These are phyloP conservation scores for Cruciata laevipes DNA, from an alignment of 257 asterid genomes.

Conservation along the genomic window DNA sequence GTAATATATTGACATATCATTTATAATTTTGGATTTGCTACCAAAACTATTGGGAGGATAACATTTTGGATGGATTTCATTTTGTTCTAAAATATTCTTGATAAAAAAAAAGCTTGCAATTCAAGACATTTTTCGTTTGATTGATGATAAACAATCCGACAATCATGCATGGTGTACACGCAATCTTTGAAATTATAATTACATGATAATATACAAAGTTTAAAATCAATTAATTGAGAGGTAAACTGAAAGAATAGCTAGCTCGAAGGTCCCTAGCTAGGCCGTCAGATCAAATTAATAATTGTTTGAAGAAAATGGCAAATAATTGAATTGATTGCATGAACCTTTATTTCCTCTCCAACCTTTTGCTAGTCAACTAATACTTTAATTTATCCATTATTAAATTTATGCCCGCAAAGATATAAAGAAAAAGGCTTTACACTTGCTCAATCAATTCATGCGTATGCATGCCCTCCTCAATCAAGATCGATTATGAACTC, in stretches of 20 bases:
- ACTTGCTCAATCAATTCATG: background rate
- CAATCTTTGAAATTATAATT: too few relatives aligned
- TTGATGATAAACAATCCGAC: too few relatives aligned
- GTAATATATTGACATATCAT: too few relatives aligned
- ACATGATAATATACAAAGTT: background rate
- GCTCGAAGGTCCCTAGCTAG: background rate
- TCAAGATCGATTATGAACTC: background rate
- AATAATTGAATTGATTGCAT: conserved; percentile 36
- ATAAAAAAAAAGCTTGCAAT: background rate
- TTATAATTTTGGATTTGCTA: too few relatives aligned
- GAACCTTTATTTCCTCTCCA: conserved; percentile 14
- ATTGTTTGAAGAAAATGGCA: conserved; percentile 36
- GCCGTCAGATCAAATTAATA: conserved; percentile 44
- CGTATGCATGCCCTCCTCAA: background rate
- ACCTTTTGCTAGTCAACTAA: conserved; percentile 1
- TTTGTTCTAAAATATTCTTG: background rate
- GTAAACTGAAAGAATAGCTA: background rate
- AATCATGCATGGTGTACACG: too few relatives aligned
- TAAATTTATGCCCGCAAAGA: background rate
- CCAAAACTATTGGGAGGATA: background rate
- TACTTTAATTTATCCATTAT: background rate
- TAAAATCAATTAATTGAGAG: background rate
- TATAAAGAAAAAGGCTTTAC: background rate
- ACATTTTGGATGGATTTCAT: background rate
- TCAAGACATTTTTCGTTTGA: too few relatives aligned